Evolutionary conservation across 768 basidiomycete species (phyloP), one percentile per base, ranked within the genome.

Genomic region (Phylloporus rhodoxanthus): DNA sequence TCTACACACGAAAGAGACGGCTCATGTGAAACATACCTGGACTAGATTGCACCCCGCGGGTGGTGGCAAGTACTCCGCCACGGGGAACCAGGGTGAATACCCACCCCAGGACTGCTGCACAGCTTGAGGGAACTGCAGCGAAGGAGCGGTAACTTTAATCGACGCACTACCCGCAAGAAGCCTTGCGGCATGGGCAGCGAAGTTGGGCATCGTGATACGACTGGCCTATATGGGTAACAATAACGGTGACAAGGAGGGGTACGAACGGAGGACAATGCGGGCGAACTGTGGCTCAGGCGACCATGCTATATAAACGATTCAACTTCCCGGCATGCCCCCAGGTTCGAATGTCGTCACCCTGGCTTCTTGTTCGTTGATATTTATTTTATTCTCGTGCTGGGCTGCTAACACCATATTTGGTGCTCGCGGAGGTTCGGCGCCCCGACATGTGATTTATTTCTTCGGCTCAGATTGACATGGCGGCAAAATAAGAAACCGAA

Each of bases 11-110:
- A 3, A 30, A 30, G 17, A 17, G 34, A 9, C 17, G 7, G 17
- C 9, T 42, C 30, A 36, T 4, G 21, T 26, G 8, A 15, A 26
- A 42, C 70, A 49, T 52, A 80, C 82, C 65, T 84, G 83, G 9
- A 70, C 72, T 43, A 85, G 61, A 4, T 65, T 54, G 54, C 84
- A 85, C 5, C 66, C 64, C 0, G 54, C 42, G 1, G 80, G 80
- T 0, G 76, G 76, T 0, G 64, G 52, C 2, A 55, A 30, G 58
- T 84, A 85, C 19, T 55, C 46, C 14, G 60, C 70, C 0, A 65
- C 70, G 2, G 81, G 67, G 51, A 71, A 75, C 60, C 73, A 84
- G 0, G 84, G 83, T 29, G 80, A 70, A 60, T 84, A 84, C 48
- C 76, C 70, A 4, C 70, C 80, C 82, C 81, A 84, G 1, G 69